Percentiles rank a stretch among this genome's conserved stretches.
Evolutionary conservation across 2,329 filamentous ascomycete genomes (phyloP).

Genomic region (Talaromyces sp.): DNA sequence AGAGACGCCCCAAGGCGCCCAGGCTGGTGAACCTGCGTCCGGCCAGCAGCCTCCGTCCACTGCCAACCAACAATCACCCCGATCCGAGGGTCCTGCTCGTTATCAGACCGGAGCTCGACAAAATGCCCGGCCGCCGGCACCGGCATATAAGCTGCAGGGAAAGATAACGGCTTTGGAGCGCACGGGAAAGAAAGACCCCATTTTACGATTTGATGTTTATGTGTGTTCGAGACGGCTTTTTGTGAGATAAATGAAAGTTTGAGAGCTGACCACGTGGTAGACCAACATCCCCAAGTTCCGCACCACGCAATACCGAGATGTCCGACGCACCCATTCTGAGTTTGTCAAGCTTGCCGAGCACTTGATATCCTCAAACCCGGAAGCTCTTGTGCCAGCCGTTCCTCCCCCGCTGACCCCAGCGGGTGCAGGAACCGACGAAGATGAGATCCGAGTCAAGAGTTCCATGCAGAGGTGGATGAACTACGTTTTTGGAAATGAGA

Average conservation of each 20-base stretch:
- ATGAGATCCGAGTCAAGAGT: slow-evolving; percentile 82
- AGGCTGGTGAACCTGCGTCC: slow-evolving; percentile 34
- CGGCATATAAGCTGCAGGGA: slow-evolving; percentile 79
- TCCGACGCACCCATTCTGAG: slow-evolving; percentile 89
- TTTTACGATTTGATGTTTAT: slow-evolving; percentile 92
- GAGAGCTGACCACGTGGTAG: slow-evolving; percentile 46
- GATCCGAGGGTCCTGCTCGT: slow-evolving; percentile 41
- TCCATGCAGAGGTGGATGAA: slow-evolving; percentile 94
- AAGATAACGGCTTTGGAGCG: slow-evolving; percentile 93
- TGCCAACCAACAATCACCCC: slow-evolving; percentile 31
- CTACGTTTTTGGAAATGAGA: slow-evolving; percentile 84
- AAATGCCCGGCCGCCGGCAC: slow-evolving; percentile 45
- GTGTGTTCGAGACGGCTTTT: slow-evolving; percentile 50
- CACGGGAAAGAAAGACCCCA: slow-evolving; percentile 90
- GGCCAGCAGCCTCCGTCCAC: slow-evolving; percentile 34
- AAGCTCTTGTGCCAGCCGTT: slow-evolving; percentile 88
- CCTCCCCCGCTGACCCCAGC: slow-evolving; percentile 92
- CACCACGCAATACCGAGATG: slow-evolving; percentile 96
- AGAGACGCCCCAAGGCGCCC: slow-evolving; percentile 35
- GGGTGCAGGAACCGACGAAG: slow-evolving; percentile 92
- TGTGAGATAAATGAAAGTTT: neutral
- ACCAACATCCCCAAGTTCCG: slow-evolving; percentile 98
- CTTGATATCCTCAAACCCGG: slow-evolving; percentile 94
- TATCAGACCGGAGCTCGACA: slow-evolving; percentile 41
- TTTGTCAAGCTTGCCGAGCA: slow-evolving; percentile 96